Base-by-base conservation (phyloP, 2,329 filamentous ascomycete species). In the Ophiostoma sp. region DNA sequence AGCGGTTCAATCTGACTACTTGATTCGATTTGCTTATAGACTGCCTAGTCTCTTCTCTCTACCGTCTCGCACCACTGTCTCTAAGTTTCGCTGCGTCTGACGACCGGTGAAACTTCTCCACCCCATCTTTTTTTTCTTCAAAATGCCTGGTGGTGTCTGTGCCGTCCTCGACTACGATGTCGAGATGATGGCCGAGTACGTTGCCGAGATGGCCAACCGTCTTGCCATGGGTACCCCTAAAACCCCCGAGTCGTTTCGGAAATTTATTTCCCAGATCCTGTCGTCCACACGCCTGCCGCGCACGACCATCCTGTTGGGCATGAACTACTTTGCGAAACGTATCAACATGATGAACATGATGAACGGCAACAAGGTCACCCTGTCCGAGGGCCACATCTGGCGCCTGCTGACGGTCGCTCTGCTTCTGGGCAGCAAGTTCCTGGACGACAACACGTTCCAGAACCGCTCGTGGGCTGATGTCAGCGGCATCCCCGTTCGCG, bases 361-460 rank as follows among this genome's bases (percentile, higher is more conserved):
- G 49, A 81, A 81, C 9, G 81, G 66, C 44, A 69, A 63, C 38
- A 73, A 84, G 49, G 88, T 85, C 74, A 83, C 81, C 70, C 81
- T 84, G 55, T 85, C 82, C 67, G 85, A 87, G 73, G 89, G 89
- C 60, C 89, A 95, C 76, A 85, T 96, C 67, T 96, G 94, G 84
- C 90, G 92, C 70, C 89, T 96, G 81, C 84, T 97, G 72, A 96
- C 93, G 6, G 90, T 94, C 49, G 87, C 90, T 7, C 81, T 97
- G 69, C 85, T 97, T 66, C 83, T 97, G 67, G 93, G 92, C 70
- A 96, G 92, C 86, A 97, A 97, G 81, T 97, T 97, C 75, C 82
- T 97, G 73, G 93, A 97, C 75, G 93, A 97, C 82, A 97, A 97
- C 80, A 97, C 93, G 5, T 97, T 97, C 79, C 93, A 97, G 83